Base-by-base conservation (phyloP, 495 filamentous ascomycete species). In the Xeromyces bisporus region DNA sequence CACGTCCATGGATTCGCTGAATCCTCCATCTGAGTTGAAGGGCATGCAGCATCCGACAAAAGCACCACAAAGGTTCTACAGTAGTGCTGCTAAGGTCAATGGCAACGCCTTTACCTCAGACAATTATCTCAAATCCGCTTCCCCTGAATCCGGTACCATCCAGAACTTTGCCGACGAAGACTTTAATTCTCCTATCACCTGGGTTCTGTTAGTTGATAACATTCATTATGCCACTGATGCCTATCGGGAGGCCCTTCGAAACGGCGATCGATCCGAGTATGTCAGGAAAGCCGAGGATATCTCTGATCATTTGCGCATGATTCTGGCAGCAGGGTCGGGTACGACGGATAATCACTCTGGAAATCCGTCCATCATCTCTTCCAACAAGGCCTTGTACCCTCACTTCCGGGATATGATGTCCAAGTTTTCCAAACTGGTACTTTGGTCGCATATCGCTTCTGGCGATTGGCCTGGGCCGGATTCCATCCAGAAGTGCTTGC, bases 371-470 rank as follows among this genome's bases (percentile, higher is more conserved):
- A 94, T 96, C 48, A 97, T 97, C 32, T 89, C 83, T 6, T 86
- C 84, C 6, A 97, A 97, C 55, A 93, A 93, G 55, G 75, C 81
- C 2, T 62, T 97, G 26, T 94, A 96, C 44, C 89, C 91, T 17
- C 84, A 96, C 57, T 97, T 94, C 55, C 71, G 91, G 30, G 91
- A 94, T 47, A 94, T 93, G 78, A 97, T 97, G 89, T 96, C 89
- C 3, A 81, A 89, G 42, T 96, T 96, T 55, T 96, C 91, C 23
- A 97, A 96, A 52, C 64, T 97, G 23, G 91, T 97, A 14, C 71
- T 97, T 20, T 96, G 87, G 13, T 94, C 89, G n/a, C 89, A 96
- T 50, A 93, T 96, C 46, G 89, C 89, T 21, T 81, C 87, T 14
- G 78, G 87, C 17, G 89, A 96, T 51, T 94, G 80, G 72, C 83